phyloP scores from a whole-genome alignment of 1,284 basidiomycete species.

The Ganoderma meredithae region DNA sequence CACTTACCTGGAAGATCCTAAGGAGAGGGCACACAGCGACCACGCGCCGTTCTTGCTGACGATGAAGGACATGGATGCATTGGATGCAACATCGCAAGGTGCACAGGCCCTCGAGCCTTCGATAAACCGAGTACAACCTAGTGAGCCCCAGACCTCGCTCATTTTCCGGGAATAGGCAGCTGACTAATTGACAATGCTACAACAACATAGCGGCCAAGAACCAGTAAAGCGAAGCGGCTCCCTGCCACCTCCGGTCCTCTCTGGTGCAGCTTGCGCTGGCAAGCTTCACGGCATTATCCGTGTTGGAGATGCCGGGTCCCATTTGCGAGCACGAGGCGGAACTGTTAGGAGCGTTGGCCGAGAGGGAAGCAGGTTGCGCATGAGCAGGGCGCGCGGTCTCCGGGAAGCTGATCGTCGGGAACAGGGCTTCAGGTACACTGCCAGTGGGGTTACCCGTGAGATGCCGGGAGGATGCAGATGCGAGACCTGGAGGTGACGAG shows the following conservation, averaged over 20 bases:
- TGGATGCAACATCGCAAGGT: neutral
- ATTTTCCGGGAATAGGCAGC: neutral
- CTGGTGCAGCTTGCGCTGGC: conserved; percentile 12
- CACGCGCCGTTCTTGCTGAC: conserved; percentile 37
- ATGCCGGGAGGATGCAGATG: neutral
- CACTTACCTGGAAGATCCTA: conserved; percentile 34
- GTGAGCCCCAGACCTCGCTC: conserved; percentile 1
- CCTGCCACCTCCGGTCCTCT: conserved; percentile 9
- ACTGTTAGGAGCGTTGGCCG: conserved; percentile 8
- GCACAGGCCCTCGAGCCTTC: neutral
- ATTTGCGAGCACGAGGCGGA: conserved; percentile 16
- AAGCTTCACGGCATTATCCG: conserved; percentile 24
- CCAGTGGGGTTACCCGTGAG: neutral
- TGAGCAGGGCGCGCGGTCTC: conserved; percentile 18
- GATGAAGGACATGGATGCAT: conserved; percentile 30
- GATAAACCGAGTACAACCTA: neutral
- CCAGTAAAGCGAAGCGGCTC: conserved; percentile 9
- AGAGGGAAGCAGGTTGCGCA: conserved; percentile 10
- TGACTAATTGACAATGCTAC: conserved; percentile 15
- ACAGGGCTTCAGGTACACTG: conserved; percentile 1
- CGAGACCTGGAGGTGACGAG: neutral
- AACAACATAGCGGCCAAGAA: conserved; percentile 23
- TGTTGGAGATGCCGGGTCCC: conserved; percentile 19
- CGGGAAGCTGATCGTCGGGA: conserved; percentile 31
- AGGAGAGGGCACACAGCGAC: conserved; percentile 38